A percentile compares a stretch with the other conserved stretches of the same genome.
Evolutionary conservation across 495 filamentous ascomycete genomes (phyloP).

Genomic region (Tuber melanosporum): DNA sequence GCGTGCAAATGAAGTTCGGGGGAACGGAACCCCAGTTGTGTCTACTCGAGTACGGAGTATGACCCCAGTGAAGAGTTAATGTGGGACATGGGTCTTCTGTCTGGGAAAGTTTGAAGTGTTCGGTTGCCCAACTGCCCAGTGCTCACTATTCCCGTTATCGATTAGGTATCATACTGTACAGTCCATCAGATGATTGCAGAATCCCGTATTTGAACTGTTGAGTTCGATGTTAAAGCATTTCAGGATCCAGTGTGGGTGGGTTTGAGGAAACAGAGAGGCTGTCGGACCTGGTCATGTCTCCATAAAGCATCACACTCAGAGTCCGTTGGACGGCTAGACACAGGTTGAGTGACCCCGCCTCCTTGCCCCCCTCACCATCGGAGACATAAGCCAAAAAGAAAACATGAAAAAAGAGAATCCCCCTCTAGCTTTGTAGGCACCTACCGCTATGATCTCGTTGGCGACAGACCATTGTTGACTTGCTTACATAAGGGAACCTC

Average conservation of each 20-base stretch:
- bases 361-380: neutral
- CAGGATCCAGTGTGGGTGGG: neutral
- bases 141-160: slow-evolving; percentile 1
- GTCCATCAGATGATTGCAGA: neutral
- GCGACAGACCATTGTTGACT: neutral
- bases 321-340: neutral
- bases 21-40: slow-evolving; percentile 24
- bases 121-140: neutral
- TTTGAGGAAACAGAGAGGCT: neutral
- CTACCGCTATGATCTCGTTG: no score
- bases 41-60: neutral
- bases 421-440: neutral
- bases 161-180: neutral
- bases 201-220: neutral
- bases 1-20: slow-evolving; percentile 18
- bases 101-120: neutral
- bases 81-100: neutral
- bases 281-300: neutral
- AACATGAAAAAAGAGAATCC: neutral
- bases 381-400: neutral
- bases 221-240: neutral
- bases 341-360: neutral
- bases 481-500: neutral
- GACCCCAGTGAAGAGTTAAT: neutral
- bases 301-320: neutral